Evolutionary conservation across 2,329 filamentous ascomycete genomes (phyloP).

Genomic region (Epichloe coenophiala): DNA sequence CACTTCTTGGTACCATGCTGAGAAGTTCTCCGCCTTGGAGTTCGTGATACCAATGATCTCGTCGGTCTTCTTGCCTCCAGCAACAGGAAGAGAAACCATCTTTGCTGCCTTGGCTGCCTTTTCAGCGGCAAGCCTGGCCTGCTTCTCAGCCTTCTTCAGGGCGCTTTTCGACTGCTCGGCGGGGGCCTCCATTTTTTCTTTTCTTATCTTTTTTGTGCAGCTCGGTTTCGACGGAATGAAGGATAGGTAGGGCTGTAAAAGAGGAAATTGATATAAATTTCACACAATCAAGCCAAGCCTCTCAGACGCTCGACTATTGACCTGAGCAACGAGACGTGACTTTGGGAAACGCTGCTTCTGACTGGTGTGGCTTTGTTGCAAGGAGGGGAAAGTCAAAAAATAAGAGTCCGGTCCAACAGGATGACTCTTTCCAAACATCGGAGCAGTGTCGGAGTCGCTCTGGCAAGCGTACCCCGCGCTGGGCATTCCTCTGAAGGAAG

Average conservation of each 20-base stretch:
- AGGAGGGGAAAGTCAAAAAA: not conserved
- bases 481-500: constrained; percentile 6
- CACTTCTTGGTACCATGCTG: constrained; percentile 95
- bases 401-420: not conserved
- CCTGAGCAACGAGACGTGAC: not conserved
- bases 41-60: constrained; percentile 81
- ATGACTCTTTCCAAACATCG: constrained; percentile 5
- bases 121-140: constrained; percentile 45
- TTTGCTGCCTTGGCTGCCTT: constrained; percentile 51
- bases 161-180: constrained; percentile 43
- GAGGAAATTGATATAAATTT: not conserved
- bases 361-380: not conserved
- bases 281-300: not conserved
- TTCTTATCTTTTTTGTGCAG: not conserved
- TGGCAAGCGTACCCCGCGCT: constrained; percentile 8
- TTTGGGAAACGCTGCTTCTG: not conserved
- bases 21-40: constrained; percentile 74
- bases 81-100: constrained; percentile 34
- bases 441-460: not conserved
- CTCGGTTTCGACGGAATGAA: not conserved
- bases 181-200: constrained; percentile 16
- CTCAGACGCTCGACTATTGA: not conserved
- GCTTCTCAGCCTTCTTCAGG: constrained; percentile 53
- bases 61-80: constrained; percentile 46
- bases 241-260: not conserved